Conservation (phyloP, 352 stramenopile species). For the Phytophthora uliginosa region DNA sequence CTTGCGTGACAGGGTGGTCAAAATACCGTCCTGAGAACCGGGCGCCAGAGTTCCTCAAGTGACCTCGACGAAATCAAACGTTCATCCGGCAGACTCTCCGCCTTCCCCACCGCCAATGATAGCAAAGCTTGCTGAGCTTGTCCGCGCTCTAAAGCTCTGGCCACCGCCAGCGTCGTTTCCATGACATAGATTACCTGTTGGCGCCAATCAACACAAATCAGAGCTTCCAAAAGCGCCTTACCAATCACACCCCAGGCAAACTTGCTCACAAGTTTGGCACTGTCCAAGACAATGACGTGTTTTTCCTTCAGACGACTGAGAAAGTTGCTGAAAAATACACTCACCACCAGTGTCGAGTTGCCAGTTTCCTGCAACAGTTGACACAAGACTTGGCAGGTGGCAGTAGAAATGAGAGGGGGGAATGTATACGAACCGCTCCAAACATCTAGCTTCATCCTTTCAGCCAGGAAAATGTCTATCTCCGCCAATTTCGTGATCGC, state of each 20-base stretch:
- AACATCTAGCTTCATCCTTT: not conserved
- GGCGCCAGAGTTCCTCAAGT: not conserved
- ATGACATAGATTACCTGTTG: not conserved
- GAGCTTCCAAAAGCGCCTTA: constrained; percentile 1
- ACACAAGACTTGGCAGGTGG: not conserved
- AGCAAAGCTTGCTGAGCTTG: not conserved
- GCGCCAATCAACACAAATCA: no score
- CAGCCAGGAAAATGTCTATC: not conserved
- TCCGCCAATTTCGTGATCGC: constrained; percentile 2
- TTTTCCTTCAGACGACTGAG: constrained; percentile 7
- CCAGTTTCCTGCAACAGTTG: not conserved
- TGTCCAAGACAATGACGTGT: not conserved
- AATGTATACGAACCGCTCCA: not conserved
- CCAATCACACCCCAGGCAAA: constrained; percentile 28
- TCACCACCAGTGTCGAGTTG: not conserved
- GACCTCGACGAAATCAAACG: not conserved
- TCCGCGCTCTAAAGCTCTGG: not conserved
- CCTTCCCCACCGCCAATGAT: not conserved
- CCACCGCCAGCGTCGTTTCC: constrained; percentile 4
- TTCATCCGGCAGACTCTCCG: not conserved
- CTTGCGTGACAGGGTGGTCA: not conserved
- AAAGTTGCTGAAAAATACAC: not conserved
- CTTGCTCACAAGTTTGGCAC: not conserved
- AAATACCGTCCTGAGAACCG: not conserved
- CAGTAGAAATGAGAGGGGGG: not conserved